Percentiles rank a stretch among this genome's conserved stretches.
These are phyloP conservation scores for Globisporangium echinulatum DNA, from an alignment of 352 stramenopile genomes.

Conservation along the genomic window DNA sequence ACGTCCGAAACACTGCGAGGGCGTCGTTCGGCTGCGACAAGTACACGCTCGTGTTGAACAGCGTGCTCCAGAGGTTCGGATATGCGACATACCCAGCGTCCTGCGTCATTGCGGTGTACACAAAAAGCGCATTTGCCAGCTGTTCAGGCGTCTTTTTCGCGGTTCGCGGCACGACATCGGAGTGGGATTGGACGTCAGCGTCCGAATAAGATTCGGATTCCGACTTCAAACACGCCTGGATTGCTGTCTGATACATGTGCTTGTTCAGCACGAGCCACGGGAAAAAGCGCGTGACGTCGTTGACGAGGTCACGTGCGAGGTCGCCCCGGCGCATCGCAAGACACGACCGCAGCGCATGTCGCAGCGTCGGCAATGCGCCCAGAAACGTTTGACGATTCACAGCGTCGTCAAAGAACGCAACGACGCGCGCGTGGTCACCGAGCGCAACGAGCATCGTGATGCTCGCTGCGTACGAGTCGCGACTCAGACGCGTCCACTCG, in stretches of 20 bases:
- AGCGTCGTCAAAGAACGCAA: conserved; percentile 4
- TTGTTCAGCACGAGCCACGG: conserved; percentile 11
- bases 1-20: conserved; percentile 20
- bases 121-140: conserved; percentile 23
- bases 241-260: conserved; percentile 6
- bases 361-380: conserved; percentile 8
- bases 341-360: conserved; percentile 9
- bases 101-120: conserved; percentile 20
- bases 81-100: conserved; percentile 29
- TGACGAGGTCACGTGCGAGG: conserved; percentile 3
- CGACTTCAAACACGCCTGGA: too few species aligned
- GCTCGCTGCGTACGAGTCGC: conserved; percentile 6
- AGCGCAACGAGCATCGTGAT: conserved; percentile 6
- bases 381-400: conserved; percentile 2
- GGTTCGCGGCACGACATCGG: too few species aligned
- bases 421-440: neutral
- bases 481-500: conserved; percentile 10
- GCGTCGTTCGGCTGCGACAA: conserved; percentile 16
- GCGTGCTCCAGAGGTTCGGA: conserved; percentile 27
- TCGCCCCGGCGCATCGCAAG: conserved; percentile 1
- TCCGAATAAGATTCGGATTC: too few species aligned
- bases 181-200: too few species aligned
- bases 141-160: conserved; percentile 4
- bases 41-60: conserved; percentile 35
- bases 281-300: conserved; percentile 3